These are phyloP conservation scores for Solanum pimpinellifolium DNA, from an alignment of 257 asterid genomes.

Conservation along the genomic window DNA sequence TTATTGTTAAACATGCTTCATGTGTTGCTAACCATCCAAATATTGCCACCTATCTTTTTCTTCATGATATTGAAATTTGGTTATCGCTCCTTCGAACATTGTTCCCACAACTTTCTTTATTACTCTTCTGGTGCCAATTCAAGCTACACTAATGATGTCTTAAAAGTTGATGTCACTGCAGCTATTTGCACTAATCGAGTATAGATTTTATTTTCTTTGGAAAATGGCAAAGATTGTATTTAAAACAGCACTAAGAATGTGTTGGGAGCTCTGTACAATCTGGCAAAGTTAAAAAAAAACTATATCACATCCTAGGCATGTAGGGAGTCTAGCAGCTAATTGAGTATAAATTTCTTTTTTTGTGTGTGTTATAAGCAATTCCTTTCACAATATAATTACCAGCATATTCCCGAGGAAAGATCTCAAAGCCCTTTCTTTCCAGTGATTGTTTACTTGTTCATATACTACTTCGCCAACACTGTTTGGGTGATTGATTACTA, in stretches of 20 bases:
- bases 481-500: background rate
- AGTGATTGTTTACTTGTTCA: background rate
- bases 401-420: background rate
- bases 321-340: background rate
- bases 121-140: background rate
- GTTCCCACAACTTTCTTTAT: background rate
- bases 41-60: background rate
- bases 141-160: background rate
- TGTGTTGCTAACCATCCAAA: background rate
- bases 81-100: background rate
- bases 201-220: background rate
- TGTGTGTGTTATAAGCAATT: background rate
- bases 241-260: background rate
- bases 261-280: background rate
- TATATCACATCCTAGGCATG: background rate
- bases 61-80: background rate
- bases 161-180: background rate
- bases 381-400: background rate
- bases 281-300: background rate
- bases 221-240: background rate
- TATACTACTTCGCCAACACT: background rate
- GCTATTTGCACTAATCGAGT: background rate
- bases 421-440: background rate
- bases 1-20: background rate
- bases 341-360: background rate